Conservation (phyloP, 176 grass and related monocot genomes). For the Pontederia paniculata region DNA sequence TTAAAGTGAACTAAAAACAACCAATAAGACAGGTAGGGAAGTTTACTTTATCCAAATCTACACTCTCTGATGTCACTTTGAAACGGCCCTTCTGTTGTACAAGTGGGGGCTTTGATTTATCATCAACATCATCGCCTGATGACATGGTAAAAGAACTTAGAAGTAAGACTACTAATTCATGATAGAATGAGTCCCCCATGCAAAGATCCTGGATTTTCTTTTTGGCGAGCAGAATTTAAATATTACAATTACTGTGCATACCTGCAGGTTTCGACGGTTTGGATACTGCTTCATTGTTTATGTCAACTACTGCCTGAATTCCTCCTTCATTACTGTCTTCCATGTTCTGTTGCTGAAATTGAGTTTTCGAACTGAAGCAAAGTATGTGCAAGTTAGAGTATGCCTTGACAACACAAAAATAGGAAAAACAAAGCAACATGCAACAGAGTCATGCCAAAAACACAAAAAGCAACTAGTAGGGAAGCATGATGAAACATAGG, state of each 20-base stretch:
- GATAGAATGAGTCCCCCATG: too few species aligned
- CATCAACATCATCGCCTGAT: constrained; percentile 51
- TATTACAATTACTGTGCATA: constrained; percentile 7
- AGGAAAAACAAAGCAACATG: not conserved
- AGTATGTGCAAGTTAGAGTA: constrained; percentile 11
- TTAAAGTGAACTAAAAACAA: not conserved
- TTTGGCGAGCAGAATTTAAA: not conserved
- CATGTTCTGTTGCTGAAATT: constrained; percentile 25
- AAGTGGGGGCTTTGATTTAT: constrained; percentile 61
- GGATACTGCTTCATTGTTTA: constrained; percentile 27
- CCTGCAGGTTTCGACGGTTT: constrained; percentile 44
- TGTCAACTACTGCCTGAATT: constrained; percentile 27
- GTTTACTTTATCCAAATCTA: constrained; percentile 81
- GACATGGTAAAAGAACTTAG: constrained; percentile 3
- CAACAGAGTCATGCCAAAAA: not conserved
- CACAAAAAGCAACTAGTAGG: not conserved
- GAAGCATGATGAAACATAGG: too few species aligned
- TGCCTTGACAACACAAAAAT: not conserved
- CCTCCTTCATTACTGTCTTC: constrained; percentile 32
- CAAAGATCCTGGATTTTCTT: not conserved
- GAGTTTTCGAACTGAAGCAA: constrained; percentile 36
- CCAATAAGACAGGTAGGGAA: too few species aligned
- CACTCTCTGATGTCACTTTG: constrained; percentile 76
- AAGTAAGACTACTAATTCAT: too few species aligned
- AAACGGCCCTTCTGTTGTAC: constrained; percentile 82